Evolutionary conservation across 805 yeast genomes (phyloP).

Genomic region (Kurtzmaniella fragi): DNA sequence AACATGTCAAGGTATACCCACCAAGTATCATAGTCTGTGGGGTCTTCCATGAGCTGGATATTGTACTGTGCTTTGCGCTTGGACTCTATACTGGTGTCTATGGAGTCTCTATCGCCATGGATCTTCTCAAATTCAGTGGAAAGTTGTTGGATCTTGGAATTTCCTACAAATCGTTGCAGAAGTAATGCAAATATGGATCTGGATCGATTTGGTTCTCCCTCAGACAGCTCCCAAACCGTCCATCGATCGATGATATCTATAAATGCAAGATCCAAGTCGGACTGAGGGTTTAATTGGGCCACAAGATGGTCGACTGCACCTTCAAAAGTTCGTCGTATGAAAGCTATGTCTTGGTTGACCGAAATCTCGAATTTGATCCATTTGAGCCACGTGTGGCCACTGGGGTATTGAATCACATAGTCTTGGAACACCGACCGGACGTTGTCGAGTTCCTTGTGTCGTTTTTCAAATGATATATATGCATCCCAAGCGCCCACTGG

Average conservation of each 20-base stretch:
- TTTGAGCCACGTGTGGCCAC: slow-evolving; percentile 57
- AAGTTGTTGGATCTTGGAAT: slow-evolving; percentile 27
- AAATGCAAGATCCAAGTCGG: slow-evolving; percentile 21
- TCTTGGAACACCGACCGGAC: slow-evolving; percentile 56
- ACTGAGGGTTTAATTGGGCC: slow-evolving; percentile 4
- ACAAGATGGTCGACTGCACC: slow-evolving; percentile 55
- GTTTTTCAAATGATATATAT: slow-evolving; percentile 63
- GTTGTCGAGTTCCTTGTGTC: slow-evolving; percentile 54
- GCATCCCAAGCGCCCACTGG: slow-evolving; percentile 64
- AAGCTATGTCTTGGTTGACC: slow-evolving; percentile 9
- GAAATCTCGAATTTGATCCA: slow-evolving; percentile 73
- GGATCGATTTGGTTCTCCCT: slow-evolving; percentile 59
- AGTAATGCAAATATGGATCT: slow-evolving; percentile 53
- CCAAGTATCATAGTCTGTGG: slow-evolving; percentile 74
- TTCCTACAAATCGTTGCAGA: slow-evolving; percentile 21
- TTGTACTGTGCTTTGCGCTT: slow-evolving; percentile 59
- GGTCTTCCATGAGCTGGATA: slow-evolving; percentile 37
- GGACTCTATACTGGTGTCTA: slow-evolving; percentile 46
- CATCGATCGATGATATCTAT: slow-evolving; percentile 42
- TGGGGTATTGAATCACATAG: slow-evolving; percentile 43
- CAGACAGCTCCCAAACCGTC: slow-evolving; percentile 67
- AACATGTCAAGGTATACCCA: slow-evolving; percentile 63
- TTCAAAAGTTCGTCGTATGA: slow-evolving; percentile 62
- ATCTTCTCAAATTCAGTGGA: slow-evolving; percentile 61
- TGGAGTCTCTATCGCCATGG: slow-evolving; percentile 50